These are phyloP conservation scores for Spongiforma sp. DNA, from an alignment of 1,284 basidiomycete species.

Conservation along the genomic window DNA sequence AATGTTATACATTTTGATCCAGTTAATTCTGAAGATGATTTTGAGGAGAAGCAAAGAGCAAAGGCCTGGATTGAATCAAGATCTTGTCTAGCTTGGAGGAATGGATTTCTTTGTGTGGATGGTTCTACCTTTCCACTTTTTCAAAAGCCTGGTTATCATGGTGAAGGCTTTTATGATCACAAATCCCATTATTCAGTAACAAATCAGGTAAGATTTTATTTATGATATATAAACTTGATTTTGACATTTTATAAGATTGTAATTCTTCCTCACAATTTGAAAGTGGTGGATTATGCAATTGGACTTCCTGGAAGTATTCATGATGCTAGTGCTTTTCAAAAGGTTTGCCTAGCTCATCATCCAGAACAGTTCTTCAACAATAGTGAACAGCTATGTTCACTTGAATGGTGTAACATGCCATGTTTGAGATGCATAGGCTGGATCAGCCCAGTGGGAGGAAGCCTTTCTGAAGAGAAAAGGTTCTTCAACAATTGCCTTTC, in stretches of 20 bases:
- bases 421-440: no score
- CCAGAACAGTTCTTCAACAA: not conserved
- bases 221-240: not conserved
- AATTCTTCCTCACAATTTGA: not conserved
- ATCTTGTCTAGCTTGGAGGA: not conserved
- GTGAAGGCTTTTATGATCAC: not conserved
- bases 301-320: not conserved
- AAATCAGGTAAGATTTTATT: not conserved
- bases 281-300: not conserved
- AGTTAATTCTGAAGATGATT: not conserved
- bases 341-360: not conserved
- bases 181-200: no score
- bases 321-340: not conserved
- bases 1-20: not conserved
- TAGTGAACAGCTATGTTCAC: not conserved
- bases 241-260: not conserved
- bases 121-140: not conserved
- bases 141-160: not conserved
- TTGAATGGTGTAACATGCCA: no score
- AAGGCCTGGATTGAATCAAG: not conserved
- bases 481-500: not conserved
- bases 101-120: not conserved
- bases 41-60: not conserved
- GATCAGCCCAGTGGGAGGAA: not conserved
- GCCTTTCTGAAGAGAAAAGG: not conserved